Base-by-base conservation (phyloP, 768 basidiomycete species). In the Royoungia palumana region DNA sequence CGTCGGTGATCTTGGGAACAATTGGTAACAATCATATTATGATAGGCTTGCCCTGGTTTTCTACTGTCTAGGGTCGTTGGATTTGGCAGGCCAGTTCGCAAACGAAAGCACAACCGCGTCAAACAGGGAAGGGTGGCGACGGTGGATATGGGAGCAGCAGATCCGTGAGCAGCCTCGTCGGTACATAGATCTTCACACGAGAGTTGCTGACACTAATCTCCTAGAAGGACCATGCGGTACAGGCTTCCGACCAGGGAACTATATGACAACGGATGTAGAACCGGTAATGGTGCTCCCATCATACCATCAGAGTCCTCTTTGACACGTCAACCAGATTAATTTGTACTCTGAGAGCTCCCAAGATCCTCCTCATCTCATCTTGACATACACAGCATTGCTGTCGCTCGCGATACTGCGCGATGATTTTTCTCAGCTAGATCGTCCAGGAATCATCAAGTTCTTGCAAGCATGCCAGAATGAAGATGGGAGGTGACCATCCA, bases 101-200 rank as follows among this genome's bases (percentile, higher is more conserved):
- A 37, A 41, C 32, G 54, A 55, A 5, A 79, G 78, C 54, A 75
- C 75, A 2, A 75, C 63, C 9, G 62, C 72, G 7, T 57, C 62
- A 14, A 83, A 93, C 55, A 78, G 79, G n/a, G 66, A 78, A 35
- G 64, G 64, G 0, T 95, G 88, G 86, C 71, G 71, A 40, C 74
- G 81, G 46, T 97, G 94, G 94, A 79, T 98, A 41, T 99, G 94
- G 91, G 78, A 75, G 19, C 85, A 94, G 64, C 89, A 96, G 56
- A 79, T 76, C 36, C 69, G 89, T 87, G 44, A 54, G 54, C 42
- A 41, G 20, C 58, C 49, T 35, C 40, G 20, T 50, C 17, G 38
- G 30, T 30, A 25, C 44, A 21, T n/a, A 19, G 24, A 27, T 34
- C n/a, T 30, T 19, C 42, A 28, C n/a, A 32, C 7, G 30, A 32